Evolutionary conservation across 1,284 basidiomycete species (phyloP), one percentile per base, ranked within the genome.

Genomic region (Stygiomarasmius scandens): DNA sequence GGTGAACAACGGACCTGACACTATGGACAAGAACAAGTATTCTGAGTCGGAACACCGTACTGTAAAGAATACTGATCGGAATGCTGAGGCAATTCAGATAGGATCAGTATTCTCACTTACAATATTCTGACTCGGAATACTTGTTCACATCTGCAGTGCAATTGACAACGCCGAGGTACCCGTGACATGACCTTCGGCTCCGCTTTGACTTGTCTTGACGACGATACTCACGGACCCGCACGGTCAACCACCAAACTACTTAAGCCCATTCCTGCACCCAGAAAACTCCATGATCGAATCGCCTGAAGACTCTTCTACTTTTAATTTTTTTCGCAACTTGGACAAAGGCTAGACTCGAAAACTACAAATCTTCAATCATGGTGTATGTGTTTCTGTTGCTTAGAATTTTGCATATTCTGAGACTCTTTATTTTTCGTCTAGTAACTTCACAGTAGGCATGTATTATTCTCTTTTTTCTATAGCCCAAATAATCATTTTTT

Each of bases 361-460:
- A 5, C 12, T 80, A 80, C 76, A 75, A 69, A 60, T 69, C 78
- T 82, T 76, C 71, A 76, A 79, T 67, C 78, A 92, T 92, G 89
- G 89, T 92, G 89, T 92, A 82, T 70, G 89, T 87, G 47, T 45
- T 53, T 51, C 56, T 59, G 50, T 25, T 56, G 46, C 54, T 54
- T 12, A 63, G 41, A 55, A 52, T 43, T 57, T 46, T 55, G 55
- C 51, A 11, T 60, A 57, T 80, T 64, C 82, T 73, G 58, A 67
- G 64, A 59, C 59, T 60, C 59, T 60, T 63, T 61, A 63, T 66
- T 59, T 54, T 59, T 51, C 55, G 59, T 54, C 11, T 71, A 93
- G 90, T 80, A 93, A 93, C 82, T 93, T 93, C 81, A 92, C 91
- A 68, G 82, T 89, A 80, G 91, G 90, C 87, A 63, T 78, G 90